Evolutionary conservation across 2,329 filamentous ascomycete genomes (phyloP).

Genomic region (Saccharata proteae): DNA sequence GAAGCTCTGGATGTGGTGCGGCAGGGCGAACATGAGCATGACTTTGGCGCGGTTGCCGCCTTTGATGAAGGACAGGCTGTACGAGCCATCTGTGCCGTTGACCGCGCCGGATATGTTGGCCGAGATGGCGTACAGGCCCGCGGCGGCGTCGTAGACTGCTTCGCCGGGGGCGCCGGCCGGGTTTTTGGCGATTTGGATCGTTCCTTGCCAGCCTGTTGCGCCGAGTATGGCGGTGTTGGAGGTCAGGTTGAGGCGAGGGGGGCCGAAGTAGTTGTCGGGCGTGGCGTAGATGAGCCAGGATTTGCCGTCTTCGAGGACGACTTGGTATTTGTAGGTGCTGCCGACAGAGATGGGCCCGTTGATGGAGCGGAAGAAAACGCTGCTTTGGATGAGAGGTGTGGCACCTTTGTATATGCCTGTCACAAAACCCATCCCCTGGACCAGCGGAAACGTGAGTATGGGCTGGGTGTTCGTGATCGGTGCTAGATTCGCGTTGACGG

Average conservation of each 20-base stretch:
- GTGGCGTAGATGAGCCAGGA: slow-evolving; percentile 73
- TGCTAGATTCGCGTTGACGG: slow-evolving; percentile 56
- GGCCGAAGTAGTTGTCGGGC: slow-evolving; percentile 38
- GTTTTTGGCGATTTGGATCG: slow-evolving; percentile 75
- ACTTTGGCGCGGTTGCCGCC: slow-evolving; percentile 46
- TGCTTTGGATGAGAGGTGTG: slow-evolving; percentile 61
- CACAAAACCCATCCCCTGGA: slow-evolving; percentile 83
- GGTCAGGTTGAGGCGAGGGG: slow-evolving; percentile 56
- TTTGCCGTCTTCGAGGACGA: slow-evolving; percentile 56
- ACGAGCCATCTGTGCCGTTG: slow-evolving; percentile 45
- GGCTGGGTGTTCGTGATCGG: slow-evolving; percentile 41
- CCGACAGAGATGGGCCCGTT: slow-evolving; percentile 13
- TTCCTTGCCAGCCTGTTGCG: slow-evolving; percentile 25
- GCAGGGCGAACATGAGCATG: slow-evolving; percentile 78
- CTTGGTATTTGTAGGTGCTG: slow-evolving; percentile 63
- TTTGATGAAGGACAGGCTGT: slow-evolving; percentile 62
- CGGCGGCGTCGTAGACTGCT: slow-evolving; percentile 61
- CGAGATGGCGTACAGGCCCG: slow-evolving; percentile 61
- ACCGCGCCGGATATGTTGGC: slow-evolving; percentile 39
- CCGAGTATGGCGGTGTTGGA: slow-evolving; percentile 57
- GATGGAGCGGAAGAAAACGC: slow-evolving; percentile 63
- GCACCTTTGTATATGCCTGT: slow-evolving; percentile 64
- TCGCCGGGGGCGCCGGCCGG: slow-evolving; percentile 41
- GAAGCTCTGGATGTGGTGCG: slow-evolving; percentile 76
- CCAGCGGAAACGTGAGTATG: slow-evolving; percentile 62